Evolutionary conservation across 108 stramenopile genomes (phyloP).

Genomic region (Fistulifera pelliculosa): DNA sequence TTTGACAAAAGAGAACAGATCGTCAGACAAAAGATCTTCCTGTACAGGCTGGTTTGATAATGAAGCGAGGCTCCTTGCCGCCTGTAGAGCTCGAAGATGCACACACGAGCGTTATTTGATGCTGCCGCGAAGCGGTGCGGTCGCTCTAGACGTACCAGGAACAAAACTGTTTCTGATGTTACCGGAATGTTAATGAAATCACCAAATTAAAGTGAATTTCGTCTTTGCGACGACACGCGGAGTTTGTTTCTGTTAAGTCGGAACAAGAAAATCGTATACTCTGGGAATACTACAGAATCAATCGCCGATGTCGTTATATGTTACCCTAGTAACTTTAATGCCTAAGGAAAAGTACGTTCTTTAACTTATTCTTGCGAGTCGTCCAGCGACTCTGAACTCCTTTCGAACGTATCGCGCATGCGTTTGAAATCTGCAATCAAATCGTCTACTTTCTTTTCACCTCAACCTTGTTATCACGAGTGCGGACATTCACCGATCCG

Average conservation of each 20-base stretch:
- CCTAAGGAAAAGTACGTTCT: too few relatives aligned
- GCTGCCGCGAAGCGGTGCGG: slow-evolving; percentile 12
- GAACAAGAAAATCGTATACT: too few relatives aligned
- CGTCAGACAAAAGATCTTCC: slow-evolving; percentile 1
- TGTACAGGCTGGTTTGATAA: slow-evolving; percentile 8
- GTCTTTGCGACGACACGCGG: too few relatives aligned
- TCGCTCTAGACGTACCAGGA: slow-evolving; percentile 1
- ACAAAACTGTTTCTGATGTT: slow-evolving; percentile 15
- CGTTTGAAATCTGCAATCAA: slow-evolving; percentile 68
- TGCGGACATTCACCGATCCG: slow-evolving; percentile 87
- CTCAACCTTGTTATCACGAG: slow-evolving; percentile 83
- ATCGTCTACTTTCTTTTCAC: slow-evolving; percentile 86
- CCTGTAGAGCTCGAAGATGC: slow-evolving; percentile 7
- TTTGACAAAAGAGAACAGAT: slow-evolving; percentile 43
- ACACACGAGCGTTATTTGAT: slow-evolving; percentile 9
- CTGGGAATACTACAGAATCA: too few relatives aligned
- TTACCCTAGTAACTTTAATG: too few relatives aligned
- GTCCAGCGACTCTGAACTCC: too few relatives aligned
- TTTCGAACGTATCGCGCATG: slow-evolving; percentile 14
- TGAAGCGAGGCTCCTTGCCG: slow-evolving; percentile 13
- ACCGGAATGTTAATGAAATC: slow-evolving; percentile 9
- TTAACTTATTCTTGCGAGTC: too few relatives aligned
- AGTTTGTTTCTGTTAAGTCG: too few relatives aligned
- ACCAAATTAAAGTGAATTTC: too few relatives aligned
- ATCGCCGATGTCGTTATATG: too few relatives aligned